These are phyloP conservation scores for Komagataella populi DNA, from an alignment of 805 yeast genomes.

Conservation along the genomic window DNA sequence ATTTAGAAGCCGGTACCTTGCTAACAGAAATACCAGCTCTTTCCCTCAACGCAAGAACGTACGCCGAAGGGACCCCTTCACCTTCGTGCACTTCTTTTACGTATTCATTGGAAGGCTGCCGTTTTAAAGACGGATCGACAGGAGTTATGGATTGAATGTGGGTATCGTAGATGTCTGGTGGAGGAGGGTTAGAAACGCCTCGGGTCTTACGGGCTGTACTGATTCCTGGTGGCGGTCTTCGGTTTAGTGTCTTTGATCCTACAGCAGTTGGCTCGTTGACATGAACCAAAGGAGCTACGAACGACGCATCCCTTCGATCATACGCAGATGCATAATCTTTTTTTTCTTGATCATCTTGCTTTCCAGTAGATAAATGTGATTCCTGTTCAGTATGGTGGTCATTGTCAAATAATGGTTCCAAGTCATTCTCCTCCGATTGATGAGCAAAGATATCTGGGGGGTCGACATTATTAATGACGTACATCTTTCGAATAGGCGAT, in stretches of 20 bases:
- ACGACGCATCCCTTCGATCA: conserved; percentile 24
- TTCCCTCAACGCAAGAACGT: conserved; percentile 28
- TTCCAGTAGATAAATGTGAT: conserved; percentile 1
- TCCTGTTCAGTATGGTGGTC: conserved; percentile 3
- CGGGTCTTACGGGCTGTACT: neutral
- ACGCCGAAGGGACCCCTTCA: conserved; percentile 32
- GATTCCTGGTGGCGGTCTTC: neutral
- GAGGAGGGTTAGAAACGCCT: neutral
- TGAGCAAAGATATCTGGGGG: neutral
- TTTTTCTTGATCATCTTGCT: conserved; percentile 1
- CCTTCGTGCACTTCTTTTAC: conserved; percentile 1
- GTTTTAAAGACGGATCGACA: neutral
- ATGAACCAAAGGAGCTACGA: conserved; percentile 13
- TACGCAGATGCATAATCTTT: conserved; percentile 7
- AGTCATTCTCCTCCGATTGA: neutral
- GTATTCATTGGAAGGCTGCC: neutral
- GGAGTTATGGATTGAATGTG: neutral
- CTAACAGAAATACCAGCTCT: conserved; percentile 29
- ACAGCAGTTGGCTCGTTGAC: neutral
- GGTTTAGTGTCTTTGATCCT: neutral
- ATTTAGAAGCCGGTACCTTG: conserved; percentile 13
- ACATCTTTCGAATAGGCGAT: conserved; percentile 17
- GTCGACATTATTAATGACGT: conserved; percentile 7
- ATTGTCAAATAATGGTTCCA: neutral
- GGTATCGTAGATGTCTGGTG: neutral